Base-by-base conservation (phyloP, 2,329 filamentous ascomycete genomes). In the Arthrobotrys musiformis region DNA sequence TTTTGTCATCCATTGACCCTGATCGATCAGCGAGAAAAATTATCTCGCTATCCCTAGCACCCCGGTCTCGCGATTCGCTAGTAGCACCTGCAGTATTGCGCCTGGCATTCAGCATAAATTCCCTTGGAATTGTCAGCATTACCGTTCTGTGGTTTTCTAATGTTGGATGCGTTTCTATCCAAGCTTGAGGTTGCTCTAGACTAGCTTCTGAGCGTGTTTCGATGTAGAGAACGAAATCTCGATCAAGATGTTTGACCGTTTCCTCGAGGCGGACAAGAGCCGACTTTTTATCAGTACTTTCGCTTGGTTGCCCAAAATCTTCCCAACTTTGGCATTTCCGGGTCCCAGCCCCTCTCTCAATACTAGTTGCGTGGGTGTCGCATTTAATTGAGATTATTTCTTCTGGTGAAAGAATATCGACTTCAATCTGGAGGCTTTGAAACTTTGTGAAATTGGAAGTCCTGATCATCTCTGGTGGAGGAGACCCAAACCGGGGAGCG, bases 1-100 rank as follows among this genome's bases (percentile, higher is more conserved):
- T 89, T 52, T 86, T 87, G 37, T 81, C 81, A 2, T 42, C 3
- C 84, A 87, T 87, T 40, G 83, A 84, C 80, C 81, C 82, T 79
- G 81, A 84, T 82, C 81, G 83, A 64, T 81, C 82, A 2, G 78
- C 77, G 1, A 81, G 52, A 26, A 80, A 80, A n/a, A 80, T 63
- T 2, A 81, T 78, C 61, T 81, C 79, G 7, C 72, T 50, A 2
- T 56, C 48, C 2, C 60, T 37, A 15, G 50, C 33, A n/a, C 11
- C n/a, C n/a, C n/a, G n/a, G n/a, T n/a, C n/a, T n/a, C n/a, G n/a
- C n/a, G n/a, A n/a, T n/a, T n/a, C n/a, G n/a, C n/a, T n/a, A n/a
- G n/a, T n/a, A n/a, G n/a, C n/a, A 4, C 37, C n/a, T 8, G 8
- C 19, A 17, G 30, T 33, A 6, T 19, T 9, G 15, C 8, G 33